phyloP scores from a whole-genome alignment of 1,139 yeast genomes.

The Pichia sp. region DNA sequence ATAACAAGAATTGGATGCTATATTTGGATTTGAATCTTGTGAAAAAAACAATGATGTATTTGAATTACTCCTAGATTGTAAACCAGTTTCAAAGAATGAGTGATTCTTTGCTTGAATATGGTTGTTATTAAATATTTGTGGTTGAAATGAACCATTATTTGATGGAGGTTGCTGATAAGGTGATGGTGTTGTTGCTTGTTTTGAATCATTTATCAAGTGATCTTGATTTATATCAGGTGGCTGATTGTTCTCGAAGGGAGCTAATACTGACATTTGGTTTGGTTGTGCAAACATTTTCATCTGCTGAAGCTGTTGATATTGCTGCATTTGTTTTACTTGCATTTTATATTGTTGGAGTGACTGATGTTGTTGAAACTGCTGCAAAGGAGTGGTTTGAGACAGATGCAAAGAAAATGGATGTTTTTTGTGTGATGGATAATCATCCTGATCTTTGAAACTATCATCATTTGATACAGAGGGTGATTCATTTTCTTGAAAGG shows the following conservation, averaged over 20 bases:
- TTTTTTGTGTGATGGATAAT: neutral
- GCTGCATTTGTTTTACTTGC: slow-evolving; percentile 1
- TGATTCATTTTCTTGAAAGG: neutral
- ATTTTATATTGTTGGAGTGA: neutral
- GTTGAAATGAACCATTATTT: neutral
- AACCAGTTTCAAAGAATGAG: slow-evolving; percentile 13
- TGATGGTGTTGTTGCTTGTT: neutral
- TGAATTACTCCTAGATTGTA: slow-evolving; percentile 14
- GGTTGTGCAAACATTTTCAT: neutral
- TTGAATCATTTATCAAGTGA: neutral
- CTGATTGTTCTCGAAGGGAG: neutral
- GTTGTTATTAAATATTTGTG: neutral
- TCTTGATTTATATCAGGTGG: neutral
- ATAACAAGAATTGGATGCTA: neutral
- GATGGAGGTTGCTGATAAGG: neutral
- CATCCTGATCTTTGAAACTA: neutral
- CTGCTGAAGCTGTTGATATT: slow-evolving; percentile 7
- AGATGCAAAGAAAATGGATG: neutral
- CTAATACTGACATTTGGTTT: neutral
- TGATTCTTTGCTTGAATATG: neutral
- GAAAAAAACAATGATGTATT: slow-evolving; percentile 2
- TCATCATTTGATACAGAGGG: neutral
- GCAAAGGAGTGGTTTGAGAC: neutral
- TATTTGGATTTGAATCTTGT: neutral
- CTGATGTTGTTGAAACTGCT: neutral